These are phyloP conservation scores for Exophiala oligosperma DNA, from an alignment of 2,329 filamentous ascomycete genomes.

Conservation along the genomic window DNA sequence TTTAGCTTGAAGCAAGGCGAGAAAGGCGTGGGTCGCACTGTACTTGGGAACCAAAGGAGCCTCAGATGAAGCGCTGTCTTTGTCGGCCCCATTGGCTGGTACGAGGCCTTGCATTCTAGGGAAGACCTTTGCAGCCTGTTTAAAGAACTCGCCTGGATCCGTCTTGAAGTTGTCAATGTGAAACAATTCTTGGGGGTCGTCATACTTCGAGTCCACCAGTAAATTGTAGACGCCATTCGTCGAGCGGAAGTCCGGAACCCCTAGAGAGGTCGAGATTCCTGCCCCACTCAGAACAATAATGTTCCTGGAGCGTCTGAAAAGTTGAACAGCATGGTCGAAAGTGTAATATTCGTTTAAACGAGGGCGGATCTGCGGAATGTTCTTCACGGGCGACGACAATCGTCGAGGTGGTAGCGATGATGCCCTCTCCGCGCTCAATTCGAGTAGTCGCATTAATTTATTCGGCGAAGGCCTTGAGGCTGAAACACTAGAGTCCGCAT, in stretches of 20 bases:
- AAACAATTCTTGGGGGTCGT: conserved; percentile 92
- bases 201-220: conserved; percentile 71
- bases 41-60: conserved; percentile 58
- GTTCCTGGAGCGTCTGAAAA: conserved; percentile 74
- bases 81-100: conserved; percentile 1
- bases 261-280: conserved; percentile 93
- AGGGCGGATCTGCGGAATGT: conserved; percentile 19
- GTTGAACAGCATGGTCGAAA: conserved; percentile 78
- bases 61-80: conserved; percentile 1
- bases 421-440: conserved; percentile 16
- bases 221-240: conserved; percentile 63
- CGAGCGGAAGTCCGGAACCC: conserved; percentile 95
- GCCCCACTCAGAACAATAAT: conserved; percentile 94
- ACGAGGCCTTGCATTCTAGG: conserved; percentile 53
- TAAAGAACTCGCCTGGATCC: conserved; percentile 85
- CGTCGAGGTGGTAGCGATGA: conserved; percentile 19
- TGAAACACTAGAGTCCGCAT: conserved; percentile 15
- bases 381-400: conserved; percentile 16
- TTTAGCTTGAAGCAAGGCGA: conserved; percentile 82
- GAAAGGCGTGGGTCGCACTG: conserved; percentile 93
- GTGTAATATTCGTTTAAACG: conserved; percentile 66
- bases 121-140: conserved; percentile 67
- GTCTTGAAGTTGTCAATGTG: conserved; percentile 84
- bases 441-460: conserved; percentile 17
- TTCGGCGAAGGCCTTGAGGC: conserved; percentile 16